Conservation (phyloP, 1,284 basidiomycete species). For the Wallemia hederae region DNA sequence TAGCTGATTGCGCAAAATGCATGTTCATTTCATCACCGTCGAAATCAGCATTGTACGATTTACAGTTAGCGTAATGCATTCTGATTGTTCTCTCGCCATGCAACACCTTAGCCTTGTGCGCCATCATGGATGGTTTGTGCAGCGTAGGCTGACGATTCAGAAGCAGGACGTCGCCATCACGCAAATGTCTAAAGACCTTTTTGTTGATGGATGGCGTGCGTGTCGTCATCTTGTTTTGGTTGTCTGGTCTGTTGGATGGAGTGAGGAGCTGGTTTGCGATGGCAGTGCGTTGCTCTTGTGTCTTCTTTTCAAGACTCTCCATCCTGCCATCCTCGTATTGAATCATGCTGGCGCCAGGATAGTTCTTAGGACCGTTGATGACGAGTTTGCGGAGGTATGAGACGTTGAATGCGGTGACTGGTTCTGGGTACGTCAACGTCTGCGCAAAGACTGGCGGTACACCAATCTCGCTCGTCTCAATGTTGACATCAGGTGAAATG, state of each 20-base stretch:
- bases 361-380: slow-evolving; percentile 85
- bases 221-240: slow-evolving; percentile 29
- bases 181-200: slow-evolving; percentile 92
- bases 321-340: slow-evolving; percentile 93
- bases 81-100: slow-evolving; percentile 64
- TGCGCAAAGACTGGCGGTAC: slow-evolving; percentile 92
- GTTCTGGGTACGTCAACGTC: slow-evolving; percentile 90
- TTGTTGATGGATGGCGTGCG: slow-evolving; percentile 93
- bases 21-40: slow-evolving; percentile 99
- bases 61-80: slow-evolving; percentile 22
- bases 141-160: slow-evolving; percentile 96
- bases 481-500: slow-evolving; percentile 93
- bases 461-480: slow-evolving; percentile 88
- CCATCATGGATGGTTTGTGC: slow-evolving; percentile 99
- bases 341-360: slow-evolving; percentile 89
- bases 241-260: slow-evolving; percentile 99
- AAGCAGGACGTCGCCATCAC: slow-evolving; percentile 88
- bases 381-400: slow-evolving; percentile 79
- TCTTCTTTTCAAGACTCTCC: slow-evolving; percentile 87
- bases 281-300: slow-evolving; percentile 72
- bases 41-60: slow-evolving; percentile 89
- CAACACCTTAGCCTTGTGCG: slow-evolving; percentile 90
- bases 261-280: slow-evolving; percentile 92
- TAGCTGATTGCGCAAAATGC: slow-evolving; percentile 95
- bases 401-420: slow-evolving; percentile 96